phyloP scores from a whole-genome alignment of 2,329 filamentous ascomycete genomes.

The Ascosphaera pollenicola region DNA sequence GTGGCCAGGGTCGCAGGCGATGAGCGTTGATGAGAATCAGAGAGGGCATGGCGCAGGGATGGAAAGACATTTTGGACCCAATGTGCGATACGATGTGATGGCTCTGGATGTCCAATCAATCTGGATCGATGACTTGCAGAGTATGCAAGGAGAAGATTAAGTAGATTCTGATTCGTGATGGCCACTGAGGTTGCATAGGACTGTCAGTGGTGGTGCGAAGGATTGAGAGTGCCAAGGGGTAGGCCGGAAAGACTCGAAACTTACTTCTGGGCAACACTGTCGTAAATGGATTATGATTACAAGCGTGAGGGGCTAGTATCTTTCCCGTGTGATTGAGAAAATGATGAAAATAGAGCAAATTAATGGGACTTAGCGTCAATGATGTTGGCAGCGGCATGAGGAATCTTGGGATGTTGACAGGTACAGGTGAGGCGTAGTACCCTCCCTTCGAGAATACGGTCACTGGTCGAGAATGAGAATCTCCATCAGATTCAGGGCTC shows the following conservation, averaged over 20 bases:
- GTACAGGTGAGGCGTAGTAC: conserved; percentile 49
- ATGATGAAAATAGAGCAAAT: conserved; percentile 51
- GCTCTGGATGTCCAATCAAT: conserved; percentile 50
- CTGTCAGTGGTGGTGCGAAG: conserved; percentile 21
- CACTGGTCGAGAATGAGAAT: conserved; percentile 22
- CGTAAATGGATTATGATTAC: conserved; percentile 36
- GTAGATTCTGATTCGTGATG: conserved; percentile 31
- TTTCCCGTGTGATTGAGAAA: conserved; percentile 63
- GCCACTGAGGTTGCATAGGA: conserved; percentile 16
- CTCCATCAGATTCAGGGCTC: conserved; percentile 25
- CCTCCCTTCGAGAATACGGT: conserved; percentile 33
- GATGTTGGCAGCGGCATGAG: conserved; percentile 33
- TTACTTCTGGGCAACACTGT: conserved; percentile 38
- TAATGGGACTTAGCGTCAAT: conserved; percentile 53
- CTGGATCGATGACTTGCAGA: conserved; percentile 66
- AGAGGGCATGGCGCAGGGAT: conserved; percentile 43
- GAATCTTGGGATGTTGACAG: conserved; percentile 37
- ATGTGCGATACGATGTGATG: conserved; percentile 51
- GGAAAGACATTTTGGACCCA: conserved; percentile 55
- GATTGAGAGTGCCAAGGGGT: conserved; percentile 21
- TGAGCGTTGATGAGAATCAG: conserved; percentile 37
- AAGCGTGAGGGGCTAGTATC: conserved; percentile 40
- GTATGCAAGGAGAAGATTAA: conserved; percentile 59
- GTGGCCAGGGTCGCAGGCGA: conserved; percentile 56
- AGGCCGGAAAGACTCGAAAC: conserved; percentile 26